These are phyloP conservation scores for Rhexocercosporidium sp. DNA, from an alignment of 2,329 filamentous ascomycete species.

Conservation along the genomic window DNA sequence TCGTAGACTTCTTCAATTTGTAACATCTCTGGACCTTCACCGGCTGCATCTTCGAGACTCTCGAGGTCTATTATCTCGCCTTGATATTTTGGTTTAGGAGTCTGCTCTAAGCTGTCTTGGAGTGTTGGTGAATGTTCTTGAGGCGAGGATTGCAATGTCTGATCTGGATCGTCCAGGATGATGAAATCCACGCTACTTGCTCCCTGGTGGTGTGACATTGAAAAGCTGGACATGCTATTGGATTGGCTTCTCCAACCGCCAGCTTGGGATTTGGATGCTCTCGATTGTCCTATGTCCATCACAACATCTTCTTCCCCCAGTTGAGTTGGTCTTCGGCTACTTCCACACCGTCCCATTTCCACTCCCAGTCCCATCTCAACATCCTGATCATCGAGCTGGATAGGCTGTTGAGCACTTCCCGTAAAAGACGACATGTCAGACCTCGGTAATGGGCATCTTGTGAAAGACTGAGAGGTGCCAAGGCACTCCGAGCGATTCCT, in stretches of 20 bases:
- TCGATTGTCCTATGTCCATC: not conserved
- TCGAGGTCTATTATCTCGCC: slow-evolving; percentile 17
- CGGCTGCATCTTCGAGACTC: slow-evolving; percentile 8
- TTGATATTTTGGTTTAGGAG: not conserved
- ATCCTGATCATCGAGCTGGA: slow-evolving; percentile 3
- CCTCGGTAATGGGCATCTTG: not conserved
- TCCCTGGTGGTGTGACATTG: not conserved
- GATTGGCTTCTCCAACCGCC: not conserved
- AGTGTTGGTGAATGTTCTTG: not conserved
- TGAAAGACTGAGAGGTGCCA: not conserved
- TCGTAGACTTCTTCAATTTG: slow-evolving; percentile 21
- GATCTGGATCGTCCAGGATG: not conserved
- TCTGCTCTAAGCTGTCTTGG: not conserved
- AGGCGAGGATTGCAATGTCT: not conserved
- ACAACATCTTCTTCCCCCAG: not conserved
- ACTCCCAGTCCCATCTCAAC: not conserved
- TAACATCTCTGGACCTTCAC: slow-evolving; percentile 8
- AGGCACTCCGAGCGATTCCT: not conserved
- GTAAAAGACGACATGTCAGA: not conserved
- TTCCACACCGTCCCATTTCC: not conserved
- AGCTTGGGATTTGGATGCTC: not conserved
- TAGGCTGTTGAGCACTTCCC: slow-evolving; percentile 6
- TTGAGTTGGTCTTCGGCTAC: not conserved
- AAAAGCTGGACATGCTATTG: not conserved
- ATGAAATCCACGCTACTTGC: not conserved